Evolutionary conservation across 345 rosid species (phyloP), one percentile per base, ranked within the genome.

Genomic region (Syzygium aqueum): DNA sequence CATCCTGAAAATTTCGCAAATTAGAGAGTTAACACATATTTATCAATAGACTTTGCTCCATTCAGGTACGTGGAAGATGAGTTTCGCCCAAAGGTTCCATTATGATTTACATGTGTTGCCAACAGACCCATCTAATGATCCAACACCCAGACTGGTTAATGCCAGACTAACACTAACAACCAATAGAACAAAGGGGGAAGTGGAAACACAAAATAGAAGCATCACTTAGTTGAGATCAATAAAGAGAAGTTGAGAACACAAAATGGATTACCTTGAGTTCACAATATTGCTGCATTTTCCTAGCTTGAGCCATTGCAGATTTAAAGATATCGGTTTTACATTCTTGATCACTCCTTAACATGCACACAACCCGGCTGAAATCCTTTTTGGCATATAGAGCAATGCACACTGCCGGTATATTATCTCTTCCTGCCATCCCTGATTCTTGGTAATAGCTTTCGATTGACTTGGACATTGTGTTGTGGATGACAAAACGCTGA

Each of bases 381-480:
- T 97, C 99, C 93, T 95, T 97, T 94, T 95, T 95, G 91, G 92
- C 97, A 92, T 93, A 97, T 73, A 96, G 90, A 87, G 93, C 95
- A 90, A 96, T 92, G 91, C 98, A 93, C 57, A 87, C 92, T 63
- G 98, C 93, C 52, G 93, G 94, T 87, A 90, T 91, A 88, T 92
- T 94, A 87, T 95, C 99, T 86, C 99, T 93, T 78, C 97, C 99
- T 51, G 98, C 98, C 90, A 98, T 94, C 84, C 99, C 97, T 43
- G 94, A 96, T 90, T 97, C 97, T 93, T 95, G 98, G 88, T 97
- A 96, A 84, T 93, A 97, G 91, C 98, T 97, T 90, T 97, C 98
- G 22, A 95, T 89, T 77, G 98, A 95, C 92, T 95, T 97, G 25
- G 98, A 97, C 94, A 97, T 56, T 52, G 98, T 95, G 87, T 96